Evolutionary conservation across 345 rosid genomes (phyloP).

Genomic region (Sonneratia alba): DNA sequence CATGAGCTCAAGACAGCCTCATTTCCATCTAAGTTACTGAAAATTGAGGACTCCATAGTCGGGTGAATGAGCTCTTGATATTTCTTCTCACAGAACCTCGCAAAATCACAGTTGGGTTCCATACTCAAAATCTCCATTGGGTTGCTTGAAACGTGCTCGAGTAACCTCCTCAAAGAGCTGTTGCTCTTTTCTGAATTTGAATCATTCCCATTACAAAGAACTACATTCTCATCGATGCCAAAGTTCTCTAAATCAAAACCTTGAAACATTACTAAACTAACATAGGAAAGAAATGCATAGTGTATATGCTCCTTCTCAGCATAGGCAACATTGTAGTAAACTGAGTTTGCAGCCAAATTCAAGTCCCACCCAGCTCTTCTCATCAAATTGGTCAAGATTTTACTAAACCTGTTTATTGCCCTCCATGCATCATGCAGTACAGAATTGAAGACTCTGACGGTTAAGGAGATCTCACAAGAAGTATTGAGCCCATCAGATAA

Average conservation of each 20-base stretch:
- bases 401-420: slow-evolving; percentile 55
- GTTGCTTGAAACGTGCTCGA: slow-evolving; percentile 67
- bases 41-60: slow-evolving; percentile 79
- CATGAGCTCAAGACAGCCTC: slow-evolving; percentile 77
- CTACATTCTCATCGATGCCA: slow-evolving; percentile 28
- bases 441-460: slow-evolving; percentile 58
- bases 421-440: slow-evolving; percentile 52
- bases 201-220: slow-evolving; percentile 24
- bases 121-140: slow-evolving; percentile 74
- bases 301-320: slow-evolving; percentile 45
- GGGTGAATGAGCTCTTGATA: slow-evolving; percentile 82
- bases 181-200: slow-evolving; percentile 14
- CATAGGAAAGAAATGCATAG: slow-evolving; percentile 66
- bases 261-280: slow-evolving; percentile 69
- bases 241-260: slow-evolving; percentile 53
- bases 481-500: slow-evolving; percentile 38
- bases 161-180: slow-evolving; percentile 45
- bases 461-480: slow-evolving; percentile 45
- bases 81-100: slow-evolving; percentile 80
- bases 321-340: slow-evolving; percentile 48
- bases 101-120: slow-evolving; percentile 51
- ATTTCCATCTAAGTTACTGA: slow-evolving; percentile 53
- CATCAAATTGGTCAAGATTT: slow-evolving; percentile 70
- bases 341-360: slow-evolving; percentile 62
- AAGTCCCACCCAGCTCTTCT: slow-evolving; percentile 84